phyloP scores from a whole-genome alignment of 306 rosid species.

The Sicyos edulis region DNA sequence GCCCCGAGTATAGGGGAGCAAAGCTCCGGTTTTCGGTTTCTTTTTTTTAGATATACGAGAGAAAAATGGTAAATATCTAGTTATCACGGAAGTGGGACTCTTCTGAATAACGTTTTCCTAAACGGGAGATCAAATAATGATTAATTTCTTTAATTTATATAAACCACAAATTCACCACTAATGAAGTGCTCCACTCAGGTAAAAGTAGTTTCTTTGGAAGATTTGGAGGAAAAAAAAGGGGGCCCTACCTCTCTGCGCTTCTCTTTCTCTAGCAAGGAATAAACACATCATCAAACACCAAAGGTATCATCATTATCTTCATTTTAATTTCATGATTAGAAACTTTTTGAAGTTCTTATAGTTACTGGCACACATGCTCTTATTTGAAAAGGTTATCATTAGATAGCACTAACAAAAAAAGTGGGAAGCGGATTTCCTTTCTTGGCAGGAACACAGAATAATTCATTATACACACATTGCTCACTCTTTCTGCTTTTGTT shows the following conservation, averaged over 20 bases:
- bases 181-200: conserved; percentile 22
- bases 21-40: no score
- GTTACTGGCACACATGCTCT: conserved; percentile 16
- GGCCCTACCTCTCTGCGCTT: conserved; percentile 1
- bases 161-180: conserved; percentile 19
- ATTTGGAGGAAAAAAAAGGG: conserved; percentile 4
- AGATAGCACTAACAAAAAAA: conserved; percentile 8
- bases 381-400: conserved; percentile 16
- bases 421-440: conserved; percentile 20
- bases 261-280: conserved; percentile 6
- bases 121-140: conserved; percentile 18
- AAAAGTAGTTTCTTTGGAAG: conserved; percentile 18
- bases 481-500: conserved; percentile 15
- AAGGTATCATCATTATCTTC: conserved; percentile 16
- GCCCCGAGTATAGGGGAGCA: no score
- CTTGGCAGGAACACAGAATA: conserved; percentile 10
- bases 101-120: neutral
- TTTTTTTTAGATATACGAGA: neutral
- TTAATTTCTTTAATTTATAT: conserved; percentile 13
- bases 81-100: no score
- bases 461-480: neutral
- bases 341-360: conserved; percentile 8
- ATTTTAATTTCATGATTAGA: conserved; percentile 16
- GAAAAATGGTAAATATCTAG: neutral
- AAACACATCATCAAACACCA: conserved; percentile 21